Percentiles rank a stretch among this genome's conserved stretches.
Conservation (phyloP, 192 early-diverging fungal species). For the Backusella parvicylindrica region DNA sequence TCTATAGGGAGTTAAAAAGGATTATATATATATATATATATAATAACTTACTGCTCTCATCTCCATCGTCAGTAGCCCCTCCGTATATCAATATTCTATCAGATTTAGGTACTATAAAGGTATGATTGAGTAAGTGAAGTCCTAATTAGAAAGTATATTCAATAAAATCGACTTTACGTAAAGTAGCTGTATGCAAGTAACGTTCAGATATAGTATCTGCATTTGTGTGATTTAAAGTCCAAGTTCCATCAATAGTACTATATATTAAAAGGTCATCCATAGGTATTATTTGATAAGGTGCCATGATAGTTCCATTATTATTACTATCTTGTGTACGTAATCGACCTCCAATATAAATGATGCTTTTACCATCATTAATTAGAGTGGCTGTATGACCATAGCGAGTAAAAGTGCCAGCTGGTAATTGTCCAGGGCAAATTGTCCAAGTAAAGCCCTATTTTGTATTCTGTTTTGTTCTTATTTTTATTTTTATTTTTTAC, state of each 20-base stretch:
- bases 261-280: background rate
- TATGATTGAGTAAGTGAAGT: background rate
- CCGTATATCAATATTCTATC: conserved; percentile 1
- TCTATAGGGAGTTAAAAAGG: background rate
- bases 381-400: conserved; percentile 7
- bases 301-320: background rate
- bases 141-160: background rate
- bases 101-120: conserved; percentile 4
- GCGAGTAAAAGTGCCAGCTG: background rate
- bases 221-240: background rate
- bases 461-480: background rate
- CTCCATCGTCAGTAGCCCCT: background rate
- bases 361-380: background rate
- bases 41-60: background rate
- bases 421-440: background rate
- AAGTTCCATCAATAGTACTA: background rate
- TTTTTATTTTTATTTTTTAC: background rate
- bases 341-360: background rate
- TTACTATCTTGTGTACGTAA: background rate
- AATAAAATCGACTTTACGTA: background rate
- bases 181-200: background rate
- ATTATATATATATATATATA: background rate
- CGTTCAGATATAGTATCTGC: background rate
- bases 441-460: background rate
- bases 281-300: background rate